Conservation (phyloP, 768 basidiomycete species). For the Suillus subalutaceus region DNA sequence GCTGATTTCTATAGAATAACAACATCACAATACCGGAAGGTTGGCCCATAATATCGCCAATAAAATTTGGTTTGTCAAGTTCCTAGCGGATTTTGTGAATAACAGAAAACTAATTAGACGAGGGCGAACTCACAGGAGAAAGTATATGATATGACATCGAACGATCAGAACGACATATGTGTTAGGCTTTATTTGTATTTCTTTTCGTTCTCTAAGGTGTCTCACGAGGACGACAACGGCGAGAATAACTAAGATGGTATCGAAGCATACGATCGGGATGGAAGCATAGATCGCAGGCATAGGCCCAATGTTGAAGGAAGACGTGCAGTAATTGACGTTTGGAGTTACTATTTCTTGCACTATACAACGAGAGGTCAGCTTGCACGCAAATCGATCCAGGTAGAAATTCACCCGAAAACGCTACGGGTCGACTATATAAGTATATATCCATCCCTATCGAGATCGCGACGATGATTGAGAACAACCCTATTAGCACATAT, state of each 20-base stretch:
- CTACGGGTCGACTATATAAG: background rate
- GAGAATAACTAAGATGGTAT: background rate
- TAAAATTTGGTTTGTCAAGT: background rate
- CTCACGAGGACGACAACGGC: background rate
- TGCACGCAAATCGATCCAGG: background rate
- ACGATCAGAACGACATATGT: background rate
- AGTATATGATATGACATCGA: conserved; percentile 1
- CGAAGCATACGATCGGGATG: background rate
- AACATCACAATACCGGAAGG: background rate
- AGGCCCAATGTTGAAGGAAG: background rate
- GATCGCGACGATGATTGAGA: background rate
- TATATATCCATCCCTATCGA: background rate
- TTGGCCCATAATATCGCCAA: background rate
- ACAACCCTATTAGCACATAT: background rate
- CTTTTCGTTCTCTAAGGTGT: conserved; percentile 1
- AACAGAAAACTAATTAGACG: no score
- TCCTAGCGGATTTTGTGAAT: background rate
- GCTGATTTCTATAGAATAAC: background rate
- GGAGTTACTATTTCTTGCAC: conserved; percentile 4
- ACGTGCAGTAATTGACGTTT: background rate
- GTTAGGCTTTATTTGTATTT: background rate
- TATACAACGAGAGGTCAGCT: conserved; percentile 1
- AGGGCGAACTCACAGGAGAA: background rate
- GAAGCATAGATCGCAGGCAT: background rate
- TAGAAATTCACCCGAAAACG: background rate